These are phyloP conservation scores for Cadophora malorum DNA, from an alignment of 2,329 filamentous ascomycete species.

Conservation along the genomic window DNA sequence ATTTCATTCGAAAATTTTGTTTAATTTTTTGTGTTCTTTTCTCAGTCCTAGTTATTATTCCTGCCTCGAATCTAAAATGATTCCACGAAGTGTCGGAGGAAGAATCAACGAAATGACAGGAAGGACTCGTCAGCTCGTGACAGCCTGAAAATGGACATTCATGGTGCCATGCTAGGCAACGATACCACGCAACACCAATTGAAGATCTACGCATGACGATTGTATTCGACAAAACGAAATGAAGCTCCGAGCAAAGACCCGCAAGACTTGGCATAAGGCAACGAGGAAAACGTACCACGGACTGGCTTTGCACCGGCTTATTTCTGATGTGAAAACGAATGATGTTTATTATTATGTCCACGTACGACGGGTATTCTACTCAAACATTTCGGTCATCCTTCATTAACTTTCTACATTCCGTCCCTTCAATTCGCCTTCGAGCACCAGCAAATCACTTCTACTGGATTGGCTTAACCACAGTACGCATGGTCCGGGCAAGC, in stretches of 20 bases:
- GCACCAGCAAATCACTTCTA: too few relatives aligned
- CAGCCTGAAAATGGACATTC: background rate
- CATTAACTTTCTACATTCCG: background rate
- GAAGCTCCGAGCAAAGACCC: background rate
- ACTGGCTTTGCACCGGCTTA: background rate
- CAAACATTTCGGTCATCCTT: conserved; percentile 6
- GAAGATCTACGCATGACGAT: background rate
- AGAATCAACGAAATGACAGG: too few relatives aligned
- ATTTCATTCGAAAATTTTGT: too few relatives aligned
- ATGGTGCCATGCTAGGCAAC: background rate
- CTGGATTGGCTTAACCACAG: conserved; percentile 1
- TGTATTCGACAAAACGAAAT: background rate
- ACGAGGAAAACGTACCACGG: background rate
- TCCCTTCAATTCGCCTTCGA: background rate
- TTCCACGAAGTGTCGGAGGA: too few relatives aligned
- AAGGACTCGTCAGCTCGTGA: background rate
- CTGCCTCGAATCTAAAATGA: too few relatives aligned
- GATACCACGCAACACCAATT: background rate
- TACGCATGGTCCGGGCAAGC: background rate
- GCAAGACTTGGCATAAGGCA: background rate
- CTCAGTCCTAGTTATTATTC: too few relatives aligned
- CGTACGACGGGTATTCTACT: conserved; percentile 11
- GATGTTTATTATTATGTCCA: conserved; percentile 5
- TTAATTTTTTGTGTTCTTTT: too few relatives aligned
- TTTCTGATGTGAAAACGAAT: background rate